Evolutionary conservation across 2,329 filamentous ascomycete species (phyloP).

Genomic region (Cladosporium oxysporum): DNA sequence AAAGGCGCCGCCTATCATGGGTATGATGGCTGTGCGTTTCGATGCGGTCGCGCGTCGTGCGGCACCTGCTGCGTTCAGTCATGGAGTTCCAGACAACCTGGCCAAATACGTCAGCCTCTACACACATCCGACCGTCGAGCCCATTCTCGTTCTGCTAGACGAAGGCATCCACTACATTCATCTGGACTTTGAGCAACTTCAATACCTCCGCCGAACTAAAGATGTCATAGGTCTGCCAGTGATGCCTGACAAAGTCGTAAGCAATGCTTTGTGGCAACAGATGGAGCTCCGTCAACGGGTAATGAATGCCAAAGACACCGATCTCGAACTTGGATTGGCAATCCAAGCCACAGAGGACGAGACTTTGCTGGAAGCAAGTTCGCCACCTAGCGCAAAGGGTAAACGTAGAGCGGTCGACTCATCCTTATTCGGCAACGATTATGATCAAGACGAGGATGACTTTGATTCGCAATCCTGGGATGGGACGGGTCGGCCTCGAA

Average conservation of each 20-base stretch:
- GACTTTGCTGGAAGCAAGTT: constrained; percentile 19
- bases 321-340: constrained; percentile 56
- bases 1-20: constrained; percentile 50
- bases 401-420: constrained; percentile 42
- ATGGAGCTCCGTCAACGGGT: constrained; percentile 58
- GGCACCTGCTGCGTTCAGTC: constrained; percentile 19
- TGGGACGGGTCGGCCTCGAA: constrained; percentile 54
- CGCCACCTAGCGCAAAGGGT: constrained; percentile 41
- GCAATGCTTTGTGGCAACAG: constrained; percentile 59
- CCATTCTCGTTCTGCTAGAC: constrained; percentile 57
- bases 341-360: constrained; percentile 42
- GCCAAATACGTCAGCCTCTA: constrained; percentile 54
- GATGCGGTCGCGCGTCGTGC: constrained; percentile 53
- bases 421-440: constrained; percentile 19
- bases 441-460: constrained; percentile 31
- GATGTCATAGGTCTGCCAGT: constrained; percentile 58
- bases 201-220: constrained; percentile 53
- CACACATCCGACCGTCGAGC: constrained; percentile 56
- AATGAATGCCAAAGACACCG: constrained; percentile 52
- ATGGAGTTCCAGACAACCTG: constrained; percentile 47
- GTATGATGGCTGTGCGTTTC: constrained; percentile 55
- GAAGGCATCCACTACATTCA: constrained; percentile 63
- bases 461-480: constrained; percentile 55
- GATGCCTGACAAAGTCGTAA: constrained; percentile 57
- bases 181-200: constrained; percentile 59